Base-by-base conservation (phyloP, 805 yeast genomes). In the Pichia phayaonensis region DNA sequence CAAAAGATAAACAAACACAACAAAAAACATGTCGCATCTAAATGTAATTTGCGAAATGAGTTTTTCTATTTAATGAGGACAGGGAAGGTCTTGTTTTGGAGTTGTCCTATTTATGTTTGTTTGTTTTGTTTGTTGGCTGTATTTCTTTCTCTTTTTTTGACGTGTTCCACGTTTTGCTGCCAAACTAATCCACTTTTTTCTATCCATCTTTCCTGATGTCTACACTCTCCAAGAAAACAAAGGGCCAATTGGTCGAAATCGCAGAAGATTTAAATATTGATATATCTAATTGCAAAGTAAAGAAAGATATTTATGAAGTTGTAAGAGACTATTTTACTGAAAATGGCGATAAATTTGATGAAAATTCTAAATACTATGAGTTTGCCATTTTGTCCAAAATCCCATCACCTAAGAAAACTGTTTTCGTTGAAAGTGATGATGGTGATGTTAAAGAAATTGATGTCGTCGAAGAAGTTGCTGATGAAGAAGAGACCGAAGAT, bases 401-500 rank as follows among this genome's bases (percentile, higher is more conserved):
- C 11, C 52, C 52, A 22, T 44, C 54, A 5, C 47, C 60, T 34
- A 46, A 47, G 24, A 60, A 58, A 8, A 29, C 51, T 15, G 58
- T 47, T 5, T 49, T 26, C 24, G 47, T 49, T 26, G 58, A 54
- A n/a, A 42, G 52, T 13, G 59, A 53, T 2, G 59, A 54, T 29
- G 47, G 40, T 15, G 52, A 47, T 18, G 36, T n/a, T 8, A 39
- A 42, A 20, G 44, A 39, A 36, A 29, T 42, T 22, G 48, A 39
- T 20, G 51, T 44, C 20, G 58, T 55, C 12, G 46, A 44, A 34
- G 56, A 46, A 16, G 53, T 39, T 15, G 51, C 34, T 26, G 57
- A 49, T 57, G 90, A 80, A 44, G 95, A 50, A 20, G 53, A 53
- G 15, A 53, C 23, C 2, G 54, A 50, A 15, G 59, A 50, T 11